phyloP scores from a whole-genome alignment of 2,329 filamentous ascomycete species.

The Ascosphaera pollenicola region DNA sequence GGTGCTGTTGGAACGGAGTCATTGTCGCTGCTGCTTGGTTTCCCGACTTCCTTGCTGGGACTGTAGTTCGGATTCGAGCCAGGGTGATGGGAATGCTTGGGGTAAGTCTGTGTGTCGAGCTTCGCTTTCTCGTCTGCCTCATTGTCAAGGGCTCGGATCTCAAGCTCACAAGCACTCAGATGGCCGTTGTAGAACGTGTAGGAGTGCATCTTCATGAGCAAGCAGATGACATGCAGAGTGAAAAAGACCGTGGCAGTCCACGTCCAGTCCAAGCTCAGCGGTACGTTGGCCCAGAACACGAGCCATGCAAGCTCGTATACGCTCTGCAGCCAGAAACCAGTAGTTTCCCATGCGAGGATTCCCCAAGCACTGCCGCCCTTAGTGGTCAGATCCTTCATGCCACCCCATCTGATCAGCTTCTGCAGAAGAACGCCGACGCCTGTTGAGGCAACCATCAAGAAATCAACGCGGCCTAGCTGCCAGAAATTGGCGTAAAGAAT shows the following conservation, averaged over 20 bases:
- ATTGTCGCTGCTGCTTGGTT: constrained; percentile 2
- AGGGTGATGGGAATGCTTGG: constrained; percentile 15
- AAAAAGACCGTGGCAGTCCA: constrained; percentile 97
- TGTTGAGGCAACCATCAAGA: constrained; percentile 63
- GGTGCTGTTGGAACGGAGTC: constrained; percentile 3
- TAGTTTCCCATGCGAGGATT: constrained; percentile 47
- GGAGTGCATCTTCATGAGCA: constrained; percentile 99
- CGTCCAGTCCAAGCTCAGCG: constrained; percentile 72
- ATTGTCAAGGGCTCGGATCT: constrained; percentile 56
- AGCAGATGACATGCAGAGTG: constrained; percentile 67
- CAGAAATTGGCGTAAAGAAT: constrained; percentile 75
- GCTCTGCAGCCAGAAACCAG: constrained; percentile 67
- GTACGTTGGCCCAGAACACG: constrained; percentile 52
- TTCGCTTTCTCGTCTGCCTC: constrained; percentile 30
- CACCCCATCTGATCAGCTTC: constrained; percentile 30
- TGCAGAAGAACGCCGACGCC: constrained; percentile 54
- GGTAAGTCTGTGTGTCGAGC: constrained; percentile 45
- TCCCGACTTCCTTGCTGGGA: constrained; percentile 1
- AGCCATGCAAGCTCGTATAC: constrained; percentile 64
- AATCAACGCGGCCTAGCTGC: constrained; percentile 65
- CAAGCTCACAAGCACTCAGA: constrained; percentile 64
- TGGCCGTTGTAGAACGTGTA: constrained; percentile 98
- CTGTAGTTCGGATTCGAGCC: background rate
- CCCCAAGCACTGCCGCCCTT: constrained; percentile 11
- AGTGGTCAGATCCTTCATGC: constrained; percentile 13